These are phyloP conservation scores for Triadica sebifera DNA, from an alignment of 345 rosid species.

Conservation along the genomic window DNA sequence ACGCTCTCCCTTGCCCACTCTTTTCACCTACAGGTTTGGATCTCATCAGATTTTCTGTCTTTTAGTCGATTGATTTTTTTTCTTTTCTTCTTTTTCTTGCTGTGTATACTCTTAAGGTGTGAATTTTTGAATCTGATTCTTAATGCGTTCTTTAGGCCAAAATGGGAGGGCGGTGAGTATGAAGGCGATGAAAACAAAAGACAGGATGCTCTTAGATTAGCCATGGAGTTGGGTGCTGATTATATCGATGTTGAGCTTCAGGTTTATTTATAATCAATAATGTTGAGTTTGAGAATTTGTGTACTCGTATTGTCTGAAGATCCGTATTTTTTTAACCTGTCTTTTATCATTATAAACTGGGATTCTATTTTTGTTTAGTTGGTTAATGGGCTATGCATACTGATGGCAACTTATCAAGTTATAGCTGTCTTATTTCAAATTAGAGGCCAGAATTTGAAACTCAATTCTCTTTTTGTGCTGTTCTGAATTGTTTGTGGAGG, in stretches of 20 bases:
- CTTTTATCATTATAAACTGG: neutral
- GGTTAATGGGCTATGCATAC: neutral
- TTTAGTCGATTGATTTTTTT: neutral
- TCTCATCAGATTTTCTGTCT: neutral
- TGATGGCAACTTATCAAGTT: neutral
- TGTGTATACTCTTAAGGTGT: neutral
- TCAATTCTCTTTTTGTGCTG: too few species aligned
- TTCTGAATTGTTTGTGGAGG: slow-evolving; percentile 40
- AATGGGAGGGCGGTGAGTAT: slow-evolving; percentile 93
- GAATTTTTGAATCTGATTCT: neutral
- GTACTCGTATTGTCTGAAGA: too few species aligned
- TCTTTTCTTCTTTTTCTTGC: too few species aligned
- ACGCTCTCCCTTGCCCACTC: slow-evolving; percentile 63
- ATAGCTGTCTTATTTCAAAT: neutral
- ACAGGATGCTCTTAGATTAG: slow-evolving; percentile 61
- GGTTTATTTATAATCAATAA: slow-evolving; percentile 44
- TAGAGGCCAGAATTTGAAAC: neutral
- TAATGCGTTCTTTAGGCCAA: slow-evolving; percentile 50
- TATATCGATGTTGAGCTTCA: slow-evolving; percentile 91
- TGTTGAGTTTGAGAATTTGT: too few species aligned
- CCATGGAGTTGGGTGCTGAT: slow-evolving; percentile 94
- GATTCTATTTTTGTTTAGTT: neutral
- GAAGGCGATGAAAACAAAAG: slow-evolving; percentile 77
- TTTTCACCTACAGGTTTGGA: slow-evolving; percentile 82
- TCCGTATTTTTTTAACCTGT: too few species aligned